Conservation (phyloP, 169 alveolate species). For the Plasmodium vivax region DNA sequence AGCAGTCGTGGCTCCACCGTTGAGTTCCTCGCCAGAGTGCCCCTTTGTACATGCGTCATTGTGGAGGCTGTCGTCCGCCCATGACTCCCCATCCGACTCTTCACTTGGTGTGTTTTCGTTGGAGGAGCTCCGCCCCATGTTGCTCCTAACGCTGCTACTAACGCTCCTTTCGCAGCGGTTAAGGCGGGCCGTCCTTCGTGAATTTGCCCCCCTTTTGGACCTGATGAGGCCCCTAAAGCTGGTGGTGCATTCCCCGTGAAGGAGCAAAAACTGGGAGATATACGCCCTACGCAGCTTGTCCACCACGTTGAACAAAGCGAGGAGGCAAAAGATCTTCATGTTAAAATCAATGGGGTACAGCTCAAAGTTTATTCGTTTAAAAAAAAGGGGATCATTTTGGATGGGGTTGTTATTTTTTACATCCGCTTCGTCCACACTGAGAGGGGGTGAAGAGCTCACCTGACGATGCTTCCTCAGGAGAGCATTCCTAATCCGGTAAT, state of each 20-base stretch:
- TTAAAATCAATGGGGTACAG: slow-evolving; percentile 39
- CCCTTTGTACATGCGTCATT: neutral
- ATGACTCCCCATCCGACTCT: neutral
- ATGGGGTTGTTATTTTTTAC: neutral
- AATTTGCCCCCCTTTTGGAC: neutral
- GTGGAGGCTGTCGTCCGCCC: neutral
- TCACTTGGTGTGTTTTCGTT: neutral
- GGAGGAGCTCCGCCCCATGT: neutral
- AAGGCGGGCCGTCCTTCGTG: neutral
- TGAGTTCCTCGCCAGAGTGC: neutral
- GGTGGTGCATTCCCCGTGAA: slow-evolving; percentile 16
- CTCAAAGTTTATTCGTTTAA: slow-evolving; percentile 25
- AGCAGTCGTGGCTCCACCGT: neutral
- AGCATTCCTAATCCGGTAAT: slow-evolving; percentile 5
- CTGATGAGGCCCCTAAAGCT: slow-evolving; percentile 33
- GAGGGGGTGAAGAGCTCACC: neutral
- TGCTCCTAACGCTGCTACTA: neutral
- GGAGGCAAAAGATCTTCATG: slow-evolving; percentile 52
- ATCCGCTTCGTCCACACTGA: neutral
- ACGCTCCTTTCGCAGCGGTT: neutral
- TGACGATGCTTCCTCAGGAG: neutral
- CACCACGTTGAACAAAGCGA: slow-evolving; percentile 47
- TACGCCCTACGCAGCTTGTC: slow-evolving; percentile 31
- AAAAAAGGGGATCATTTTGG: slow-evolving; percentile 4
- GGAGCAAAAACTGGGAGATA: slow-evolving; percentile 13